A percentile compares a stretch with the other conserved stretches of the same genome.
Conservation (phyloP, 371 early-diverging fungal genomes). For the Mortierella sp. region DNA sequence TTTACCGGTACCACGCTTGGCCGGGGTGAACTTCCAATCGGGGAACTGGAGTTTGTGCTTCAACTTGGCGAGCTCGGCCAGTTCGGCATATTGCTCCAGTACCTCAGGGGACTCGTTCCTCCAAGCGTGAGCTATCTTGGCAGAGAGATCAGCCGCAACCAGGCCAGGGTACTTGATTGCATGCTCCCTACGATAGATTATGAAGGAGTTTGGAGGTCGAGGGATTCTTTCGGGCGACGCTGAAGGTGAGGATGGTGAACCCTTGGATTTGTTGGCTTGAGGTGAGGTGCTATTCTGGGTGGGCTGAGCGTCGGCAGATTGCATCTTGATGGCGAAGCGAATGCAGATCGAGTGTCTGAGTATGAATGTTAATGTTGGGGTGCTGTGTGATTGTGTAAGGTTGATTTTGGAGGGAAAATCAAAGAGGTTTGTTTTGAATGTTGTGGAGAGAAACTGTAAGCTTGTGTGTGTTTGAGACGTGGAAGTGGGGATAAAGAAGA, state of each 20-base stretch:
- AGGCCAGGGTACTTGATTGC: constrained; percentile 18
- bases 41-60: constrained; percentile 28
- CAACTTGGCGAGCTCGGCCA: constrained; percentile 21
- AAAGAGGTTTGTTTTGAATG: no score
- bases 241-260: background rate
- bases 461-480: background rate
- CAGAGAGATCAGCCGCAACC: constrained; percentile 32
- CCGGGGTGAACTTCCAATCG: constrained; percentile 47
- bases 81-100: constrained; percentile 8
- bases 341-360: background rate
- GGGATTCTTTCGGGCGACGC: constrained; percentile 20
- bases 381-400: no score
- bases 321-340: background rate
- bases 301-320: background rate
- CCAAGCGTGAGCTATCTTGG: constrained; percentile 34
- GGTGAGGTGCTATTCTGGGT: no score
- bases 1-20: constrained; percentile 48
- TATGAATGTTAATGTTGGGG: background rate
- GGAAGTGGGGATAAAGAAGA: background rate
- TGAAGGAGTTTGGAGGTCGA: constrained; percentile 39
- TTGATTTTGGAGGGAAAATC: no score
- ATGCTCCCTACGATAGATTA: constrained; percentile 38
- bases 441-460: background rate
- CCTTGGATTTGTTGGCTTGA: no score
- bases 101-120: constrained; percentile 23